Conservation (phyloP, 768 basidiomycete species). For the Suillus cothurnatus region DNA sequence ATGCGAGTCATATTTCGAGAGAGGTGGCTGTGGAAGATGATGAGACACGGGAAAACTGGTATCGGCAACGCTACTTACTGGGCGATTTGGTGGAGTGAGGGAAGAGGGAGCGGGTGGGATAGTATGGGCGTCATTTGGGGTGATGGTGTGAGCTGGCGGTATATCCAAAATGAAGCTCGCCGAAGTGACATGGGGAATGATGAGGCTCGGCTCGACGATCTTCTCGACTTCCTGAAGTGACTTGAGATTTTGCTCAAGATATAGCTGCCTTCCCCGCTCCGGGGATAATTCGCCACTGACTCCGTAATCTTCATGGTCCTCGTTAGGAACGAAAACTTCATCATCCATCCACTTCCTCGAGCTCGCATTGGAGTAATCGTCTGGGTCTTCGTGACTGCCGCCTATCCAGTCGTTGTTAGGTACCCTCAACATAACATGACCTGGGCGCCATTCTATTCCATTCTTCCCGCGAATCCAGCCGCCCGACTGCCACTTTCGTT, state of each 20-base stretch:
- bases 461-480: background rate
- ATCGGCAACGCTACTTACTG: background rate
- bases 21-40: background rate
- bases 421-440: background rate
- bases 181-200: background rate
- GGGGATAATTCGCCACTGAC: background rate
- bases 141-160: background rate
- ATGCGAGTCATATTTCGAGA: background rate
- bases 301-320: too few relatives aligned
- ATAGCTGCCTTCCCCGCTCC: background rate
- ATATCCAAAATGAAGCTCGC: background rate
- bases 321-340: background rate
- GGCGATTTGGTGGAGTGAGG: background rate
- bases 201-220: background rate
- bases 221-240: background rate
- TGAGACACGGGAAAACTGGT: background rate
- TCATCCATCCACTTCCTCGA: background rate
- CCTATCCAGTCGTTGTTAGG: background rate
- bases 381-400: background rate
- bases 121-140: too few relatives aligned
- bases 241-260: background rate
- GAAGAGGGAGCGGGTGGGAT: background rate
- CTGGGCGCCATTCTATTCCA: background rate
- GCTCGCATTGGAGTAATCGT: background rate
- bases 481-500: background rate